Percentiles rank a stretch among this genome's conserved stretches.
Conservation (phyloP, 1,284 basidiomycete species). For the Violaceomyces palustris region DNA sequence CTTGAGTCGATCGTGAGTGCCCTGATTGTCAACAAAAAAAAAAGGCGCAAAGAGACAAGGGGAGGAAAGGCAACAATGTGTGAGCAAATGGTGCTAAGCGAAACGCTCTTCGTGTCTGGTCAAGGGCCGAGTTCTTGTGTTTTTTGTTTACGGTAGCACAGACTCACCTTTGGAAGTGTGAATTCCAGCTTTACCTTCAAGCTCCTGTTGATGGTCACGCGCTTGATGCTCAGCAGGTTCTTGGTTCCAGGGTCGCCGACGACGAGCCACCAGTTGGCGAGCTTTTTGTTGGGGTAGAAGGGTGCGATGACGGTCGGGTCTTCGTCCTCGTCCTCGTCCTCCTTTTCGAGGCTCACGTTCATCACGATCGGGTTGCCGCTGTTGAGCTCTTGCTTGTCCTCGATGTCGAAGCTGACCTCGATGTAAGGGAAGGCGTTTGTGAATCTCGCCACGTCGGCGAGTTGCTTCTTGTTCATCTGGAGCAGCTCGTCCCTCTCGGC, state of each 20-base stretch:
- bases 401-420: slow-evolving; percentile 74
- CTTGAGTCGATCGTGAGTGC: slow-evolving; percentile 70
- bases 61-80: background rate
- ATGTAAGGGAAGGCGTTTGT: slow-evolving; percentile 58
- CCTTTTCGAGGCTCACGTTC: slow-evolving; percentile 74
- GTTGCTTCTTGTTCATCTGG: slow-evolving; percentile 74
- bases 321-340: slow-evolving; percentile 75
- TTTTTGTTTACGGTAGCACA: too few species aligned
- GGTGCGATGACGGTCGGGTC: slow-evolving; percentile 73
- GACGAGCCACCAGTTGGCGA: slow-evolving; percentile 96
- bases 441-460: slow-evolving; percentile 61
- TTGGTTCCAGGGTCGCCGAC: slow-evolving; percentile 71
- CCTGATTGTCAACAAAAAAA: slow-evolving; percentile 59
- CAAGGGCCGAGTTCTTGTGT: background rate
- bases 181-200: slow-evolving; percentile 83
- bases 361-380: slow-evolving; percentile 77
- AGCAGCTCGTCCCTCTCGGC: slow-evolving; percentile 63
- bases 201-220: slow-evolving; percentile 69
- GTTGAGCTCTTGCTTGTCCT: slow-evolving; percentile 58
- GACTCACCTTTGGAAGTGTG: slow-evolving; percentile 53
- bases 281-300: slow-evolving; percentile 83
- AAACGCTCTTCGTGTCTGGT: background rate
- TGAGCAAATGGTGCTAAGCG: too few species aligned
- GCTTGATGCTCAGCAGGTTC: slow-evolving; percentile 85
- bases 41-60: background rate